phyloP scores from a whole-genome alignment of 2,329 filamentous ascomycete genomes.

The Arachnomyces sp. region DNA sequence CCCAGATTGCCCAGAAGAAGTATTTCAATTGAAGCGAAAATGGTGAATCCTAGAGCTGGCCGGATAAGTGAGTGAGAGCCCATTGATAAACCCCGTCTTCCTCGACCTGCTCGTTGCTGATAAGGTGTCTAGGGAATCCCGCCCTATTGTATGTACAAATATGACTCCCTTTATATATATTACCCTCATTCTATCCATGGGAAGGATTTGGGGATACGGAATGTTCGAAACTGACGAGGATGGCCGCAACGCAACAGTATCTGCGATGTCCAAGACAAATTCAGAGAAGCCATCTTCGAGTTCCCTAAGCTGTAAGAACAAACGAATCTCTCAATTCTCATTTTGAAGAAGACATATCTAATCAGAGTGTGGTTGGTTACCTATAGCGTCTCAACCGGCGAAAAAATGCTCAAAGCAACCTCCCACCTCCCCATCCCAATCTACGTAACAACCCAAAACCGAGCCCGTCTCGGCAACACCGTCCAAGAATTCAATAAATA shows the following conservation, averaged over 20 bases:
- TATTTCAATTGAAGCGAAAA: too few species aligned
- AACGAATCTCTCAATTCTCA: constrained; percentile 6
- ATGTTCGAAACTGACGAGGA: background rate
- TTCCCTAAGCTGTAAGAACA: constrained; percentile 76
- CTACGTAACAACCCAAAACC: constrained; percentile 79
- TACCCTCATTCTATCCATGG: background rate
- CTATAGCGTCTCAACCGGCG: constrained; percentile 55
- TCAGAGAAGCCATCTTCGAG: constrained; percentile 72
- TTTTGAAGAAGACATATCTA: too few species aligned
- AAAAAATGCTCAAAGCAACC: constrained; percentile 60
- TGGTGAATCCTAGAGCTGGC: constrained; percentile 10
- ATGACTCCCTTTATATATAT: background rate
- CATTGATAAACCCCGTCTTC: too few species aligned
- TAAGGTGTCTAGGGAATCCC: constrained; percentile 33
- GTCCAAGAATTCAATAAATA: constrained; percentile 62
- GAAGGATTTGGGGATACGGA: background rate
- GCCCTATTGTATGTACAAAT: constrained; percentile 37
- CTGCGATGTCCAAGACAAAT: constrained; percentile 93
- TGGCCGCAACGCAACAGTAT: constrained; percentile 49
- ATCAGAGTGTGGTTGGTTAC: too few species aligned
- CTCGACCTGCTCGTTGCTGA: constrained; percentile 7
- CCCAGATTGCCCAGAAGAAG: too few species aligned
- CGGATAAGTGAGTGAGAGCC: constrained; percentile 20
- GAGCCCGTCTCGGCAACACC: constrained; percentile 68
- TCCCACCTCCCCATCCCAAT: constrained; percentile 57